Percentiles rank a stretch among this genome's conserved stretches.
phyloP scores from a whole-genome alignment of 1,284 basidiomycete genomes.

The Blastosporella zonata region DNA sequence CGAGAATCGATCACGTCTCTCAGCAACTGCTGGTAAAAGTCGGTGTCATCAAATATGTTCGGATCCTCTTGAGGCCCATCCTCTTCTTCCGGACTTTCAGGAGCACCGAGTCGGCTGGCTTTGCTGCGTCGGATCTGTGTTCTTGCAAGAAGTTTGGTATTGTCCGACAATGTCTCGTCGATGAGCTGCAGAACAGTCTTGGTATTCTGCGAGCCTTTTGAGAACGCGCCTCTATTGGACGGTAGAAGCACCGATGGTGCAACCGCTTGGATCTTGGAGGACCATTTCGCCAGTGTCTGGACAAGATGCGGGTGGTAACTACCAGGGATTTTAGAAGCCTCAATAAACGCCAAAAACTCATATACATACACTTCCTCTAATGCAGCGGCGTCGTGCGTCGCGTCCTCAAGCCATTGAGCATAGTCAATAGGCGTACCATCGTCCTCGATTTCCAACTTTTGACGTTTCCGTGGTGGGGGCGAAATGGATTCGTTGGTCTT shows the following conservation, averaged over 20 bases:
- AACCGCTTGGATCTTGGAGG: conserved; percentile 88
- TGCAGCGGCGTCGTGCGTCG: conserved; percentile 41
- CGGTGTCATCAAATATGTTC: conserved; percentile 82
- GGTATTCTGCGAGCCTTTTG: conserved; percentile 42
- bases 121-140: conserved; percentile 54
- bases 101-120: conserved; percentile 37
- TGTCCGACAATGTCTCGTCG: conserved; percentile 64
- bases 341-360: background rate
- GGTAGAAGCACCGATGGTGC: conserved; percentile 73
- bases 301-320: conserved; percentile 70
- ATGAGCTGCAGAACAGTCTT: conserved; percentile 70
- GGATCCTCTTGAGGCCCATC: conserved; percentile 36
- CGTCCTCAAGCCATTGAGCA: conserved; percentile 41
- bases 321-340: background rate
- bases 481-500: conserved; percentile 44
- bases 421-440: conserved; percentile 33
- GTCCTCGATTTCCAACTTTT: conserved; percentile 37
- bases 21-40: conserved; percentile 88
- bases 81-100: conserved; percentile 29
- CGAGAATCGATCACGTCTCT: conserved; percentile 83
- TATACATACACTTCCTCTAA: conserved; percentile 57
- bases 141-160: conserved; percentile 52
- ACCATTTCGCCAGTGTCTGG: conserved; percentile 87
- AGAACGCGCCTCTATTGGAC: conserved; percentile 65
- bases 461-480: conserved; percentile 59